These are phyloP conservation scores for Auriculariales sp. DNA, from an alignment of 768 basidiomycete genomes.

Conservation along the genomic window DNA sequence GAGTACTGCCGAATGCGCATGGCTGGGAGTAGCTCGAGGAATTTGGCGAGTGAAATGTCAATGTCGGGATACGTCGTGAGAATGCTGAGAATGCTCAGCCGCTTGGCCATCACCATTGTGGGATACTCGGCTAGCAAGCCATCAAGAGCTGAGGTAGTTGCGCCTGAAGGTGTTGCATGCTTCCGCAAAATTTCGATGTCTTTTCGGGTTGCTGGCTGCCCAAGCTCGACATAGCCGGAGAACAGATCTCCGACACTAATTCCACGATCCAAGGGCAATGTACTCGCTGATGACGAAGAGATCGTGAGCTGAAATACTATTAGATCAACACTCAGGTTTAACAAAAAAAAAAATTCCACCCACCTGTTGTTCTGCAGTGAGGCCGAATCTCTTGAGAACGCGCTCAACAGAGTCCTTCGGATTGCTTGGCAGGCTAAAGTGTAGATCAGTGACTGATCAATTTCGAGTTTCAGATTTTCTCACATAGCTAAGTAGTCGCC, in stretches of 20 bases:
- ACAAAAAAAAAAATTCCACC: neutral
- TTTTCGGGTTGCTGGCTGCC: slow-evolving; percentile 29
- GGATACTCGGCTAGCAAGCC: slow-evolving; percentile 18
- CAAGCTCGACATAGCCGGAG: slow-evolving; percentile 32
- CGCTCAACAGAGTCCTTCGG: slow-evolving; percentile 24
- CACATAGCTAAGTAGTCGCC: slow-evolving; percentile 36
- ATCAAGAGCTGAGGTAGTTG: slow-evolving; percentile 17
- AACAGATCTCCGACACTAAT: slow-evolving; percentile 24
- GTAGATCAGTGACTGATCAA: neutral
- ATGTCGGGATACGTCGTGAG: slow-evolving; percentile 24
- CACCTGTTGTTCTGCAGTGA: slow-evolving; percentile 26
- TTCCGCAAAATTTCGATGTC: slow-evolving; percentile 23
- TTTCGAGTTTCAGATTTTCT: slow-evolving; percentile 4
- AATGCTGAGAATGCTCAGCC: slow-evolving; percentile 28
- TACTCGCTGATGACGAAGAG: slow-evolving; percentile 22
- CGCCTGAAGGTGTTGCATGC: slow-evolving; percentile 4
- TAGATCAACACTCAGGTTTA: neutral
- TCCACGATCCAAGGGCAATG: slow-evolving; percentile 24
- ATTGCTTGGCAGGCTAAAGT: slow-evolving; percentile 24
- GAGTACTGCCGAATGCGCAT: slow-evolving; percentile 39
- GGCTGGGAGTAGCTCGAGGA: slow-evolving; percentile 27
- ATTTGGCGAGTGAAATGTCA: slow-evolving; percentile 21
- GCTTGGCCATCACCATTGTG: slow-evolving; percentile 19
- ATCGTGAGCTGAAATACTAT: slow-evolving; percentile 17
- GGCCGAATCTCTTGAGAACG: slow-evolving; percentile 22